Evolutionary conservation across 768 basidiomycete genomes (phyloP).

Genomic region (Chalciporus piperatus): DNA sequence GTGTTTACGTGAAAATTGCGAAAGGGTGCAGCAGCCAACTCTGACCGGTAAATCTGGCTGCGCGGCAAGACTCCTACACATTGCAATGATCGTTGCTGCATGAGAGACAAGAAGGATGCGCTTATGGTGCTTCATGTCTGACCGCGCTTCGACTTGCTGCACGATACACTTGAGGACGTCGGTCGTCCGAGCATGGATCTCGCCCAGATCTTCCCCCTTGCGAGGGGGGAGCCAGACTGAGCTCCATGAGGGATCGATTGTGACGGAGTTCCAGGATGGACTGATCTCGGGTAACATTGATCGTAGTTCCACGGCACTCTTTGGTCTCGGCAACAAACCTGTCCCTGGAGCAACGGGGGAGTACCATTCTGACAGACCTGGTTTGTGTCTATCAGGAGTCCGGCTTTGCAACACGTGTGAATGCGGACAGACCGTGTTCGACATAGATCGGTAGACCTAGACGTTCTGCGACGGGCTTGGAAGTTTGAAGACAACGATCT

Average conservation of each 20-base stretch:
- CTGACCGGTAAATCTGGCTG: constrained; percentile 51
- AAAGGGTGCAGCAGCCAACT: constrained; percentile 76
- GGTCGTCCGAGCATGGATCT: constrained; percentile 58
- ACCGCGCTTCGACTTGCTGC: constrained; percentile 45
- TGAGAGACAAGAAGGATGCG: constrained; percentile 67
- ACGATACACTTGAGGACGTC: constrained; percentile 52
- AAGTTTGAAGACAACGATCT: constrained; percentile 90
- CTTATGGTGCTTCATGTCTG: constrained; percentile 40
- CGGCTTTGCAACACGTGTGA: constrained; percentile 6
- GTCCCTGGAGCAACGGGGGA: constrained; percentile 64
- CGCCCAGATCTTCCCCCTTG: constrained; percentile 64
- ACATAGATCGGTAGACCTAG: constrained; percentile 69
- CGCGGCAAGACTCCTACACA: constrained; percentile 57
- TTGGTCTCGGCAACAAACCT: constrained; percentile 75
- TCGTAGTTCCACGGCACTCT: constrained; percentile 50
- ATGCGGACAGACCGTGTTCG: constrained; percentile 60
- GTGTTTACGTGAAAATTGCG: constrained; percentile 45
- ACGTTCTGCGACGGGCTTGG: constrained; percentile 58
- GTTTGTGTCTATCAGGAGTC: neutral
- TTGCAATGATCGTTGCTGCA: constrained; percentile 70
- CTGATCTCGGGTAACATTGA: constrained; percentile 58
- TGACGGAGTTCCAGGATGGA: constrained; percentile 55
- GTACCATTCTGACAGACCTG: constrained; percentile 79
- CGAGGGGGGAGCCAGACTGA: constrained; percentile 69
- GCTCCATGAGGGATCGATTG: constrained; percentile 62